Conservation (phyloP, 31 red algal genomes). For the Endocladia muricata region DNA sequence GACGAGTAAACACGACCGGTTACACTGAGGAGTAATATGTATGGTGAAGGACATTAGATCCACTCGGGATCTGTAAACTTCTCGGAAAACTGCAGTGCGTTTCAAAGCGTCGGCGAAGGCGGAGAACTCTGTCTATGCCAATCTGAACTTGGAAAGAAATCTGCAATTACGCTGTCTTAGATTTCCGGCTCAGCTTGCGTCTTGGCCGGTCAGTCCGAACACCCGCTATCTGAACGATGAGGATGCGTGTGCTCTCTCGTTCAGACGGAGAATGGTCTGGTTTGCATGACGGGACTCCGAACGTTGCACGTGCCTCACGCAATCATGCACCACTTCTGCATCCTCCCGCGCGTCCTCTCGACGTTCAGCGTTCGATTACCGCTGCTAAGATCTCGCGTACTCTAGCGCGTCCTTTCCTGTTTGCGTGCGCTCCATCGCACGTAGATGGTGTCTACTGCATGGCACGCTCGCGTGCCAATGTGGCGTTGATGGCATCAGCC, state of each 20-base stretch:
- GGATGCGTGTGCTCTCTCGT: slow-evolving; percentile 80
- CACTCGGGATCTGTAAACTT: too few relatives aligned
- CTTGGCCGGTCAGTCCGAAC: background rate
- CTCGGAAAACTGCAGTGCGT: too few relatives aligned
- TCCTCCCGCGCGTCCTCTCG: slow-evolving; percentile 73
- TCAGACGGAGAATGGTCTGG: slow-evolving; percentile 90
- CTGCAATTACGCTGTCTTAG: background rate
- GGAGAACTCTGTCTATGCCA: background rate
- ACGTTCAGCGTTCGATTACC: slow-evolving; percentile 84
- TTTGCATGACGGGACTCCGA: slow-evolving; percentile 47
- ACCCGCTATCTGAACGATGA: slow-evolving; percentile 42
- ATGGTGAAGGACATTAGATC: too few relatives aligned
- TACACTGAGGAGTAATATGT: too few relatives aligned
- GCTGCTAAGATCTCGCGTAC: slow-evolving; percentile 88
- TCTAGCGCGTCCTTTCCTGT: slow-evolving; percentile 90
- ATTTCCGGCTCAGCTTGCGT: background rate
- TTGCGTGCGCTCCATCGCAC: slow-evolving; percentile 79
- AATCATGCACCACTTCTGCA: slow-evolving; percentile 76
- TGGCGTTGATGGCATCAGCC: slow-evolving; percentile 69
- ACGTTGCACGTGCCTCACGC: slow-evolving; percentile 38
- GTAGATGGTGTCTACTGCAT: slow-evolving; percentile 88
- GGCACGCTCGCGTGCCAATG: slow-evolving; percentile 39
- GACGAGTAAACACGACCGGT: too few relatives aligned
- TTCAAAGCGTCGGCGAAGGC: slow-evolving; percentile 3
- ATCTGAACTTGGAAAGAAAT: background rate